Conservation (phyloP, 257 asterid species). For the Lithospermum erythrorhizon region DNA sequence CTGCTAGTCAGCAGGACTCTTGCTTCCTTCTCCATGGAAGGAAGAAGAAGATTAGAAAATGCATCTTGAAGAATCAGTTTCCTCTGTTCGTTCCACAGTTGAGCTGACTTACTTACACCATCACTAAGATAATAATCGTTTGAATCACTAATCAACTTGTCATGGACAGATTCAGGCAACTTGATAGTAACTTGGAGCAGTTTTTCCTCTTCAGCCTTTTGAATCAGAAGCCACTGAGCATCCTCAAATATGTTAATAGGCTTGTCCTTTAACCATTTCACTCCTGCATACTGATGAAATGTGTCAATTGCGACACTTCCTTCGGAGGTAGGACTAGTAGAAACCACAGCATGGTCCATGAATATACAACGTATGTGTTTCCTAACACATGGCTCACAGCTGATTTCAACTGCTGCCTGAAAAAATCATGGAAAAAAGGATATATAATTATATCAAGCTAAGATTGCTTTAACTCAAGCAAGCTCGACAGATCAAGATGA, state of each 20-base stretch:
- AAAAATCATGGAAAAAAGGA: conserved; percentile 1
- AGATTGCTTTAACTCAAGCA: not conserved
- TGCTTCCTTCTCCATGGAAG: conserved; percentile 95
- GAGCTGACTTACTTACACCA: conserved; percentile 96
- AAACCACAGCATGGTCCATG: conserved; percentile 76
- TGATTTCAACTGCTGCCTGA: conserved; percentile 96
- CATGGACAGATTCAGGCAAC: conserved; percentile 62
- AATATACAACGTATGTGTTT: conserved; percentile 76
- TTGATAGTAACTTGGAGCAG: conserved; percentile 74
- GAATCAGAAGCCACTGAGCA: conserved; percentile 93
- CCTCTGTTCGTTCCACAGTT: conserved; percentile 95
- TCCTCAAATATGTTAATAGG: conserved; percentile 79
- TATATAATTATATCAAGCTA: conserved; percentile 2
- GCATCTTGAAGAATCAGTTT: conserved; percentile 79
- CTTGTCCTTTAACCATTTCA: conserved; percentile 90
- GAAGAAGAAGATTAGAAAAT: conserved; percentile 54
- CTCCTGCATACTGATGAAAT: conserved; percentile 81
- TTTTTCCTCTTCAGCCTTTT: conserved; percentile 96
- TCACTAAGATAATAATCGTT: conserved; percentile 84
- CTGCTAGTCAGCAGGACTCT: conserved; percentile 58
- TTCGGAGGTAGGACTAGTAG: conserved; percentile 79
- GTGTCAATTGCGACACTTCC: conserved; percentile 79
- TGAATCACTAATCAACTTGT: conserved; percentile 64
- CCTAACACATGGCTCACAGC: conserved; percentile 91
- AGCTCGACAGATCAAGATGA: not conserved